These are phyloP conservation scores for Coniferiporia weirii DNA, from an alignment of 1,284 basidiomycete genomes.

Conservation along the genomic window DNA sequence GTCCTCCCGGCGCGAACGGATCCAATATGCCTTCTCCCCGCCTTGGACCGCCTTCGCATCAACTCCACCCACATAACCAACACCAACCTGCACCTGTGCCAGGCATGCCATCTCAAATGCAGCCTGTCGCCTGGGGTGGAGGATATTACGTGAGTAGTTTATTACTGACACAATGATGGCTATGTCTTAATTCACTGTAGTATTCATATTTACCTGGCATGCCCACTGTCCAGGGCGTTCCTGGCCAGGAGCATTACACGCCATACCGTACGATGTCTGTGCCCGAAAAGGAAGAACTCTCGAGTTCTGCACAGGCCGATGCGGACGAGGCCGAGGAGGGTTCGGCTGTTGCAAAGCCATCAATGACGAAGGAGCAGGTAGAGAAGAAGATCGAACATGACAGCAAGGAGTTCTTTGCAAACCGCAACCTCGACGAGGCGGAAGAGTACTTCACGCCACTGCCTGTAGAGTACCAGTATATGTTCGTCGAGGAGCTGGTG, in stretches of 20 bases:
- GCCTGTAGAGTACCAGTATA: slow-evolving; percentile 55
- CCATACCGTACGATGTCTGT: slow-evolving; percentile 44
- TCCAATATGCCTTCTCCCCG: slow-evolving; percentile 45
- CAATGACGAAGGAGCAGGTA: slow-evolving; percentile 69
- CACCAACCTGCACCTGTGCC: slow-evolving; percentile 41
- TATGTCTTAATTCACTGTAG: slow-evolving; percentile 22
- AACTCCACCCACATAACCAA: slow-evolving; percentile 17
- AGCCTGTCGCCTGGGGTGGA: slow-evolving; percentile 39
- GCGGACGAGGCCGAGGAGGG: slow-evolving; percentile 48
- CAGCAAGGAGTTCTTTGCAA: slow-evolving; percentile 69
- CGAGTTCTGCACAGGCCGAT: slow-evolving; percentile 47
- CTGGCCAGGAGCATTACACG: slow-evolving; percentile 30
- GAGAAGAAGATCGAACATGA: slow-evolving; percentile 80
- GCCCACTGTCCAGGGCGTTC: slow-evolving; percentile 18
- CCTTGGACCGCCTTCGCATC: slow-evolving; percentile 50
- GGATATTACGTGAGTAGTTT: slow-evolving; percentile 34
- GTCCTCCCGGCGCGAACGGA: slow-evolving; percentile 39
- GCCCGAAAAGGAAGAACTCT: slow-evolving; percentile 38
- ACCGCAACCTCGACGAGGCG: slow-evolving; percentile 81
- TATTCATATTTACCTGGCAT: slow-evolving; percentile 28
- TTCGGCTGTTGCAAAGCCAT: slow-evolving; percentile 27
- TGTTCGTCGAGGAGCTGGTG: slow-evolving; percentile 72
- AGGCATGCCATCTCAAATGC: slow-evolving; percentile 37
- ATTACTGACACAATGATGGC: slow-evolving; percentile 11
- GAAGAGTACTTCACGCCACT: slow-evolving; percentile 78